Conservation (phyloP, 305 asterid genomes). For the Fraxinus ornus region DNA sequence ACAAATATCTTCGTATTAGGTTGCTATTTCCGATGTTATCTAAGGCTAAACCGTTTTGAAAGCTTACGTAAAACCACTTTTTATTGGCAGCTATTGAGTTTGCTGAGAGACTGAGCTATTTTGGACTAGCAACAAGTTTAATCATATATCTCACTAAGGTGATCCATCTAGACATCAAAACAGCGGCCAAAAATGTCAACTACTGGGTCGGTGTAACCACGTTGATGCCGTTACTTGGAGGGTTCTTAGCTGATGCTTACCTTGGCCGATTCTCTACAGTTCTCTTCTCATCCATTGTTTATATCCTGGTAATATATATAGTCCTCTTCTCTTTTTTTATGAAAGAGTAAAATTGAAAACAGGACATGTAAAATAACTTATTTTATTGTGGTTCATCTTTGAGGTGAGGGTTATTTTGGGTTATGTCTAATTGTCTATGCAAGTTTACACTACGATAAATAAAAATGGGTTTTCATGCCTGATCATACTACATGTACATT, state of each 20-base stretch:
- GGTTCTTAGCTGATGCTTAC: conserved; percentile 79
- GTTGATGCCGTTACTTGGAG: conserved; percentile 73
- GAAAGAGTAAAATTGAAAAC: not conserved
- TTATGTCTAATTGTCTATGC: not conserved
- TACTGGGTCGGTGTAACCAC: conserved; percentile 86
- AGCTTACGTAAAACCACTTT: not conserved
- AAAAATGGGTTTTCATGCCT: not conserved
- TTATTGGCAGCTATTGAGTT: conserved; percentile 66
- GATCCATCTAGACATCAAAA: conserved; percentile 65
- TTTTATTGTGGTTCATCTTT: not conserved
- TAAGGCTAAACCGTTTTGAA: conserved; percentile 50
- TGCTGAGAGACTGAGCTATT: conserved; percentile 80
- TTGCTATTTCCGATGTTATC: conserved; percentile 36
- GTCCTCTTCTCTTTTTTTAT: not conserved
- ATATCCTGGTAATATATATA: conserved; percentile 49
- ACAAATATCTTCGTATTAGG: not conserved
- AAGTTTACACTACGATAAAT: not conserved
- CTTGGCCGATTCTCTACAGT: conserved; percentile 73
- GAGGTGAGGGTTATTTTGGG: not conserved
- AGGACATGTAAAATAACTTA: not conserved
- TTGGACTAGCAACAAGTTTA: conserved; percentile 69
- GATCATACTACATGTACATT: too few relatives aligned
- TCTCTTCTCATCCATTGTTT: conserved; percentile 52
- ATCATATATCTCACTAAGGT: conserved; percentile 82
- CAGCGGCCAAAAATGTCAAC: conserved; percentile 72